Evolutionary conservation across 2,329 filamentous ascomycete genomes (phyloP).

Genomic region (Cordyceps militaris): DNA sequence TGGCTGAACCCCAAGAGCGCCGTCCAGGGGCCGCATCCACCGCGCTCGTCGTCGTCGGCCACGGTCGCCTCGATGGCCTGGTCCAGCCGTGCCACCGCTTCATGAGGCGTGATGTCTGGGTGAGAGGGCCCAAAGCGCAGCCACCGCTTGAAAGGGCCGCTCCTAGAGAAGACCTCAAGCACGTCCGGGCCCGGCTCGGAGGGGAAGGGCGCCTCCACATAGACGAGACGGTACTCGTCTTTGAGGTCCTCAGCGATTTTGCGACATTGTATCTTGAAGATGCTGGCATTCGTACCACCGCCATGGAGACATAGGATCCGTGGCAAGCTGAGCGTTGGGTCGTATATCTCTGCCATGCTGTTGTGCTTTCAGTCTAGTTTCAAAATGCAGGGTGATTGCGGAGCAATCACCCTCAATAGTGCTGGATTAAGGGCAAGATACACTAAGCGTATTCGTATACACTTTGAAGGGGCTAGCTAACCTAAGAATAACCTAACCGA

Average conservation of each 20-base stretch:
- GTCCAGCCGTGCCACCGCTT: constrained; percentile 30
- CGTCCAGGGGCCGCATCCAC: constrained; percentile 45
- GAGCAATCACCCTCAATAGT: no score
- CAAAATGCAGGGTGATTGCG: no score
- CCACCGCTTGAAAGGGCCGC: constrained; percentile 52
- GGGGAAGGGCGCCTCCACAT: constrained; percentile 58
- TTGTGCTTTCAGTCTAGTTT: no score
- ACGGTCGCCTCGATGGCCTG: constrained; percentile 34
- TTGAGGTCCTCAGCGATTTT: constrained; percentile 35
- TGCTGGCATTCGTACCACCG: constrained; percentile 57
- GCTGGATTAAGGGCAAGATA: no score
- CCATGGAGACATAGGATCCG: constrained; percentile 69
- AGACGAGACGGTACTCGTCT: constrained; percentile 58
- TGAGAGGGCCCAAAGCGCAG: constrained; percentile 54
- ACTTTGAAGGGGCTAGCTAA: no score
- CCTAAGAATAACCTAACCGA: no score
- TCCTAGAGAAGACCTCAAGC: constrained; percentile 51
- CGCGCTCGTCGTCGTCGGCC: constrained; percentile 34
- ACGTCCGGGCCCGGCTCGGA: constrained; percentile 55
- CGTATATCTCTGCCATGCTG: background rate
- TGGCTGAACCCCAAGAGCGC: constrained; percentile 56
- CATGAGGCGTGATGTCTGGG: constrained; percentile 37
- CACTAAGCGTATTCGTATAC: no score
- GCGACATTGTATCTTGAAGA: constrained; percentile 60
- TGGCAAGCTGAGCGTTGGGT: constrained; percentile 32